Evolutionary conservation across 2,329 filamentous ascomycete genomes (phyloP), one percentile per base, ranked within the genome.

Genomic region (Ophiostoma quercus): DNA sequence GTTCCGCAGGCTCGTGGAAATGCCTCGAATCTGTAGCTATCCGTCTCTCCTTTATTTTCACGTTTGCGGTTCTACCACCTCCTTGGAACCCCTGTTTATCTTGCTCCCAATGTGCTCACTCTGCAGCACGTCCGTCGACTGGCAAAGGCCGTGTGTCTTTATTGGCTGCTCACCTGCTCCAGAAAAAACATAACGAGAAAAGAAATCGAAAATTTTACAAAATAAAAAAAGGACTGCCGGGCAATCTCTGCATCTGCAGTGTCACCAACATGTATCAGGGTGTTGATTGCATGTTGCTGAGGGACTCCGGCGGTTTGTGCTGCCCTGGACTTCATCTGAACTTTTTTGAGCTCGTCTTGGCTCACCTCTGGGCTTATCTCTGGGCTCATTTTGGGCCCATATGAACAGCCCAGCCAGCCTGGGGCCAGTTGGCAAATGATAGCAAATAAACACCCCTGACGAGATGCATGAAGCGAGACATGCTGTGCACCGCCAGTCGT

Each of bases 241-340:
- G 25, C 57, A 32, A 32, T 32, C n/a, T 62, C 57, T 62, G 12
- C 16, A 16, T 32, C 25, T 62, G 57, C 57, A 14, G 57, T 62
- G 57, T 62, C 57, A 62, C 57, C 57, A 62, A 25, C 25, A 11
- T 62, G 57, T 62, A 62, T 62, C 57, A 62, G n/a, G 51, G 8
- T 57, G 51, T 9, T 57, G 47, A 22, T 57, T 6, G 8, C 12
- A 57, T 25, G n/a, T 57, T 57, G 51, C 22, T 22, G 51, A 25
- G 25, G 9, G 22, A 32, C 12, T 62, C 11, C 4, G 57, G 57
- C 22, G 5, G 54, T 60, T 60, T 60, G 54, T 60, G 25, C 54
- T 32, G 25, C 57, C 57, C 57, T 62, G 57, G 57, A 47, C 43
- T 47, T 47, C 16, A 47, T 47, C 43, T 47, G 16, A 47, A n/a